Percentiles rank a stretch among this genome's conserved stretches.
These are phyloP conservation scores for Aspergillus udagawae DNA, from an alignment of 2,329 filamentous ascomycete genomes.

Conservation along the genomic window DNA sequence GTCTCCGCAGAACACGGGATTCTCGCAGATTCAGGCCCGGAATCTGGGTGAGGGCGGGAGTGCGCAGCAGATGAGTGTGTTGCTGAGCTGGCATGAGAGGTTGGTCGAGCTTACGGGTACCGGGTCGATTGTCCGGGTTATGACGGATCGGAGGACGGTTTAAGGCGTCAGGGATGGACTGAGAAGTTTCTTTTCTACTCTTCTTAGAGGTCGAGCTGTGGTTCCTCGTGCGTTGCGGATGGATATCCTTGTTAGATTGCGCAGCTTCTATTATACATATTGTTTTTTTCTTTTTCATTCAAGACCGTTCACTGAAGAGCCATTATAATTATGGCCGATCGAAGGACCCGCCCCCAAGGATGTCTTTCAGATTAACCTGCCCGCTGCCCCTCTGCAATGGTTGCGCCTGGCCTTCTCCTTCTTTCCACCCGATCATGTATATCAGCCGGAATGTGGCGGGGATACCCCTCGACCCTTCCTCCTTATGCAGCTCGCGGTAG, in stretches of 20 bases:
- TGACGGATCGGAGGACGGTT: constrained; percentile 93
- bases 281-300: not conserved
- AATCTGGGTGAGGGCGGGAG: constrained; percentile 62
- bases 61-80: constrained; percentile 88
- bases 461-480: constrained; percentile 60
- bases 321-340: constrained; percentile 14
- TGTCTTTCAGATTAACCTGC: constrained; percentile 81
- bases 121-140: constrained; percentile 88
- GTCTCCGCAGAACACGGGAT: constrained; percentile 78
- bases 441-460: constrained; percentile 94
- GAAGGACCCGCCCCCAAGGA: constrained; percentile 53
- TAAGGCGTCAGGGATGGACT: constrained; percentile 33
- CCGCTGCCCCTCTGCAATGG: constrained; percentile 81
- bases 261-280: constrained; percentile 15
- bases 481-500: constrained; percentile 81
- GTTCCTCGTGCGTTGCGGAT: not conserved
- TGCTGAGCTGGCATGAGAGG: constrained; percentile 99
- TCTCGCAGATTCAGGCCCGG: constrained; percentile 69
- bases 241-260: constrained; percentile 11
- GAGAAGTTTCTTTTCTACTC: not conserved
- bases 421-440: constrained; percentile 99
- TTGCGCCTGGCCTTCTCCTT: constrained; percentile 71
- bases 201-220: not conserved
- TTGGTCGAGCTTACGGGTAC: constrained; percentile 88
- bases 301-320: not conserved